These are phyloP conservation scores for Teunomyces funiuensis DNA, from an alignment of 805 yeast species.

Conservation along the genomic window DNA sequence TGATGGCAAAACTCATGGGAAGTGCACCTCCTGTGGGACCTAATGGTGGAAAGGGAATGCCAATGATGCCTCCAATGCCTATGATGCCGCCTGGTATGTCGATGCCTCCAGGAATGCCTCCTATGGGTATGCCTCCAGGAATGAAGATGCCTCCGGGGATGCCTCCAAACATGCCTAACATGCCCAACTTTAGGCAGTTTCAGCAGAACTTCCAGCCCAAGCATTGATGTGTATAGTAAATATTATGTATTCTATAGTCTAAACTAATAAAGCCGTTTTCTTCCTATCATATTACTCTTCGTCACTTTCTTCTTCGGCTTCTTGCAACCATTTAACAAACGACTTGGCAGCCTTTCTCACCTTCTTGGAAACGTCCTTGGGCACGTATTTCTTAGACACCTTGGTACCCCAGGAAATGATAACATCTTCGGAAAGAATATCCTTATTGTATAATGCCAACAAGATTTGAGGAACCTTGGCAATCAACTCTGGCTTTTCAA, in stretches of 20 bases:
- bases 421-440: conserved; percentile 80
- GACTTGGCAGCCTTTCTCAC: conserved; percentile 96
- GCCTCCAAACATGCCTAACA: conserved; percentile 21
- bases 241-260: background rate
- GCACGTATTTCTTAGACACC: conserved; percentile 89
- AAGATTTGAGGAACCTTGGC: conserved; percentile 77
- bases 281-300: conserved; percentile 45
- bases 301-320: conserved; percentile 82
- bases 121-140: conserved; percentile 7
- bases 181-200: conserved; percentile 15
- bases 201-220: conserved; percentile 4
- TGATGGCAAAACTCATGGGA: conserved; percentile 61
- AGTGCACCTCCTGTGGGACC: conserved; percentile 24
- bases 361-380: conserved; percentile 88
- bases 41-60: conserved; percentile 11
- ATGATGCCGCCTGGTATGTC: conserved; percentile 19
- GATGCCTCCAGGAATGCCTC: conserved; percentile 13
- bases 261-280: background rate
- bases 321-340: conserved; percentile 89
- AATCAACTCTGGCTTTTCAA: conserved; percentile 69
- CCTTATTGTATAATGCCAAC: conserved; percentile 78
- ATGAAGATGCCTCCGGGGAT: conserved; percentile 12
- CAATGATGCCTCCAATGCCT: conserved; percentile 27
- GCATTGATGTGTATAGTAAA: conserved; percentile 5
- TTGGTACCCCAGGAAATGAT: conserved; percentile 83